Evolutionary conservation across 306 rosid genomes (phyloP), one percentile per base, ranked within the genome.

Genomic region (Oemleria cerasiformis): DNA sequence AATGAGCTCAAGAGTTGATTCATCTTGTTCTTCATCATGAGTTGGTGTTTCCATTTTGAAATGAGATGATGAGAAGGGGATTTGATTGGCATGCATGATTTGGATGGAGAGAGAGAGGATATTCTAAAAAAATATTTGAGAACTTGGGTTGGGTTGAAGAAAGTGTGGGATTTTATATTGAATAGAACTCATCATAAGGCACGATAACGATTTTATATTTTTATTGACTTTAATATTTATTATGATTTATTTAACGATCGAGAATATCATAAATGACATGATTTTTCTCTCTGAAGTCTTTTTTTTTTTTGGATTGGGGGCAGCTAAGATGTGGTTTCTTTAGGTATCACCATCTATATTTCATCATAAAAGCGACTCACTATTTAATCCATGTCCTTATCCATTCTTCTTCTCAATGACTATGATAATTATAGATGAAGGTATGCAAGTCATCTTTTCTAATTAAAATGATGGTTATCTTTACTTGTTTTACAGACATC

Each of bases 1-100:
- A 9, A 84, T 81, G 47, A 78, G 65, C 30, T 84, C 81, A 11
- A 84, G 59, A 68, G 75, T 51, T 13, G 75, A 78, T 73, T 75
- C 83, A 14, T 78, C 61, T 4, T 39, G 57, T 17, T 70, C 65
- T 56, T 36, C 64, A 15, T 36, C 64, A 15, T 55, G 34, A 2
- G 17, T 21, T 36, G 72, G 41, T 30, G 36, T 44, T 5, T 47
- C 72, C 72, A 84, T 73, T 30, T 55, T 48, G 16, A 62, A 45
- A 16, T 38, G 34, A 3, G 58, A 48, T 30, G 43, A 48, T 7
- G 43, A 61, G 64, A 1, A 30, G 57, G 57, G 57, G 19, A 59
- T 15, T 30, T 23, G 30, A 14, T 59, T 59, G 42, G 20, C 64
- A 34, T 59, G 65, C 45, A 61, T 38, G 25, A 30, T 30, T 30